Base-by-base conservation (phyloP, 495 filamentous ascomycete genomes). In the Neurospora sp. region DNA sequence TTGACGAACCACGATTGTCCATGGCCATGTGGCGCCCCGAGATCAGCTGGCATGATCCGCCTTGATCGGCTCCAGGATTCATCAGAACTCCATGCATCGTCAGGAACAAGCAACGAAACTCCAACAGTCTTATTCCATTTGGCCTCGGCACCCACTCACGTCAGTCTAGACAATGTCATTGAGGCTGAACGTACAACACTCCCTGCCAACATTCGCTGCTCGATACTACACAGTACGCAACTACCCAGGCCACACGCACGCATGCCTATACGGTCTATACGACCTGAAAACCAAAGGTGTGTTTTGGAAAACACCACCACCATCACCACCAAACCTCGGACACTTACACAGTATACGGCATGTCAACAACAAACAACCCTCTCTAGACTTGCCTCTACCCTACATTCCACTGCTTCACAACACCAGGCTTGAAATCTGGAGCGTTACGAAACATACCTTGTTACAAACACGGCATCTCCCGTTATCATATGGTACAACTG, bases 11-110 rank as follows among this genome's bases (percentile, higher is more conserved):
- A 66, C 54, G 54, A 35, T 66, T 35, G 54, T 66, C 54, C 31
- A 66, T 41, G 16, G 16, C 71, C 71, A 69, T 69, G 71, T 72
- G 71, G 46, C 71, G 46, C 40, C 38, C 71, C 44, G 71, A 72
- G 71, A 72, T 72, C 71, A 72, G 71, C 71, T 72, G 31, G 54
- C 54, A 66, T 35, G 71, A 72, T 72, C 44, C 35, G 44, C 44
- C 41, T 39, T 37, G 71, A 72, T 72, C 46, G 44, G 18, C 59
- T 69, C 44, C 39, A 69, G 39, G 71, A 72, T 35, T 27, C 27
- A 59, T 31, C 54, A 62, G 12, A 27, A 27, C 23, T 31, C 54
- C 23, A 31, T 66, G 48, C 48, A 54, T 54, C 20, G 42, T 54
- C 46, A 27, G 46, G 46, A 59, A 59, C 48, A 59, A 59, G 48